These are phyloP conservation scores for Amaranthus hypochondriacus DNA, from an alignment of 148 eudicot species.

Conservation along the genomic window DNA sequence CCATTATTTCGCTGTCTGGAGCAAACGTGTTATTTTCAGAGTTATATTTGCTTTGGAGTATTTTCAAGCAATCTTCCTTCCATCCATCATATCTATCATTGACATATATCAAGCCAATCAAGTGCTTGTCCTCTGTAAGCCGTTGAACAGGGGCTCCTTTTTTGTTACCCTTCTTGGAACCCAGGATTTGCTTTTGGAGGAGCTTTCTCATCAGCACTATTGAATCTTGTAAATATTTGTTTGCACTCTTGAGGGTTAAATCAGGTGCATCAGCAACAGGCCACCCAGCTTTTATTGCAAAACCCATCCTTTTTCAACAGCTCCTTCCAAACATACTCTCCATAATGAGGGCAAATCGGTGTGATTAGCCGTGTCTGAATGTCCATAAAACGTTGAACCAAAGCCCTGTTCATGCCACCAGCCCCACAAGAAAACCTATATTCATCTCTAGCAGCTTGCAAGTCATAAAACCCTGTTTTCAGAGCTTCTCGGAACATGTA, in stretches of 20 bases:
- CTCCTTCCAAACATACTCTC: slow-evolving; percentile 73
- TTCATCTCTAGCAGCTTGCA: slow-evolving; percentile 84
- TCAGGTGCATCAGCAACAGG: slow-evolving; percentile 60
- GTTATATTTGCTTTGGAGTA: slow-evolving; percentile 51
- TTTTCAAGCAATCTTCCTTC: slow-evolving; percentile 72
- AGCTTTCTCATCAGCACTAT: slow-evolving; percentile 73
- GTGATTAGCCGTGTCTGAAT: slow-evolving; percentile 74
- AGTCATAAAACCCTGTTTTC: slow-evolving; percentile 80
- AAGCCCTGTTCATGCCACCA: slow-evolving; percentile 64
- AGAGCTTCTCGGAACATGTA: slow-evolving; percentile 77
- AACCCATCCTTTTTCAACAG: slow-evolving; percentile 67
- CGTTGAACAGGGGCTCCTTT: slow-evolving; percentile 31
- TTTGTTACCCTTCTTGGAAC: slow-evolving; percentile 54
- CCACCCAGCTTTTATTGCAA: slow-evolving; percentile 64
- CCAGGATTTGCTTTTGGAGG: slow-evolving; percentile 60
- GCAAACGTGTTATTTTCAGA: slow-evolving; percentile 40
- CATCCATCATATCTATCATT: slow-evolving; percentile 76
- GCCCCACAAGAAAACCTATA: slow-evolving; percentile 79
- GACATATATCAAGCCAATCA: slow-evolving; percentile 53
- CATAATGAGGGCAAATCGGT: slow-evolving; percentile 81
- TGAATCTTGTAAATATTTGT: slow-evolving; percentile 64
- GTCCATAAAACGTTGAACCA: slow-evolving; percentile 71
- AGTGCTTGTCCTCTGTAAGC: slow-evolving; percentile 35
- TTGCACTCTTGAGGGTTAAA: slow-evolving; percentile 63
- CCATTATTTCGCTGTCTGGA: slow-evolving; percentile 55